Percentiles rank a stretch among this genome's conserved stretches.
phyloP scores from a whole-genome alignment of 345 rosid species.

The Salix koriyanagi region DNA sequence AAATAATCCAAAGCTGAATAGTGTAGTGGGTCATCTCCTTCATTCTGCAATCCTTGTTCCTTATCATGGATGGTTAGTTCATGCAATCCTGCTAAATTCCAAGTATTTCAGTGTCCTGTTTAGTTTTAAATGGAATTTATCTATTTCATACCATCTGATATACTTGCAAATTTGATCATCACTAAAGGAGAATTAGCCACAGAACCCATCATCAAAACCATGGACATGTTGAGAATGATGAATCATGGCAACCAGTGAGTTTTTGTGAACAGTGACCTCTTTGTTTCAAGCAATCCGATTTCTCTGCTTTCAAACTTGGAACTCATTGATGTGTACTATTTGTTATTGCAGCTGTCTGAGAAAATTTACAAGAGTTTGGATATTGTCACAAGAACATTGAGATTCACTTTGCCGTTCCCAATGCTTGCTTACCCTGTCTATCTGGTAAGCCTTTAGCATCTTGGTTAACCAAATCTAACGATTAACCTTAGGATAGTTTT shows the following conservation, averaged over 20 bases:
- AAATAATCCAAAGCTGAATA: constrained; percentile 56
- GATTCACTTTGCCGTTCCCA: constrained; percentile 84
- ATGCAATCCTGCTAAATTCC: not conserved
- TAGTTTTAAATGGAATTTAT: not conserved
- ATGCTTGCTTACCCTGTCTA: constrained; percentile 91
- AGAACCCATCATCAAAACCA: constrained; percentile 95
- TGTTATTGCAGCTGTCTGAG: constrained; percentile 57
- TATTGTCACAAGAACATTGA: constrained; percentile 35
- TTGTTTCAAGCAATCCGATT: not conserved
- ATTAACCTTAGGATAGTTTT: not conserved
- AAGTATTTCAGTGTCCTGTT: not conserved
- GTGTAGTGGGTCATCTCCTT: constrained; percentile 75
- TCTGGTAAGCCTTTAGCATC: constrained; percentile 50
- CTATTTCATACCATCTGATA: not conserved
- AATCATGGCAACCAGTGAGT: constrained; percentile 88
- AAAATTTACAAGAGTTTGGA: constrained; percentile 62
- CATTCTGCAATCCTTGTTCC: constrained; percentile 93
- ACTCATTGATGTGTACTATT: not conserved
- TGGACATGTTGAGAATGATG: constrained; percentile 92
- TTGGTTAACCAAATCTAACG: not conserved
- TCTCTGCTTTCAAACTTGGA: not conserved
- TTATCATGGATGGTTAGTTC: constrained; percentile 85
- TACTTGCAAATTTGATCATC: not conserved
- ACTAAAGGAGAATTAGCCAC: constrained; percentile 85
- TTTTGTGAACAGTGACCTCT: not conserved